Evolutionary conservation across 345 rosid genomes (phyloP), one percentile per base, ranked within the genome.

Genomic region (Boechera divaricarpa): DNA sequence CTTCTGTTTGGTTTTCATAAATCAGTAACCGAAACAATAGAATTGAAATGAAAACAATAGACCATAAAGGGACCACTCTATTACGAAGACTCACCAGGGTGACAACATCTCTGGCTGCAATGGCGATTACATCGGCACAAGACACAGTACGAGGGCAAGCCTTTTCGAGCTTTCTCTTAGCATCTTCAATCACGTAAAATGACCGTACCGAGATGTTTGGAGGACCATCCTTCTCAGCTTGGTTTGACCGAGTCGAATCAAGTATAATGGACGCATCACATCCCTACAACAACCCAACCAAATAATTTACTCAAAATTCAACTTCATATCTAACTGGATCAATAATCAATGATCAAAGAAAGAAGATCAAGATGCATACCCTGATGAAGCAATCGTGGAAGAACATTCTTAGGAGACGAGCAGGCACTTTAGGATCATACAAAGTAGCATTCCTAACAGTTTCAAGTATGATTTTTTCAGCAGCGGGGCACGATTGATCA

Each of bases 211-310:
- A 88, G 29, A 88, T 65, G 61, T 93, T 91, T 4, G 98, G 94
- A 67, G 92, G 95, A 13, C 92, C 93, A 65, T 87, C 94, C 80
- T 91, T 93, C 87, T 91, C 98, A 32, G 98, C 92, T 86, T 88
- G 82, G 77, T 85, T 89, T 79, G 73, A 69, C 4, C 72, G 85
- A 1, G 90, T 83, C 0, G 94, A 89, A 69, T 87, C 90, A 33
- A 89, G 82, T 85, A 91, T 68, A 70, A 91, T 72, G 0, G 98
- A 93, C 4, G 92, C 94, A 72, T 93, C 97, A 57, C 97, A 93
- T 64, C 96, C 98, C 98, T 93, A 28, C 66, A 76, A 36, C 36
- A 62, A 61, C 42, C 21, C 41, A 57, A 24, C 39, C 60, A 61
- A 51, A 36, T n/a, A 26, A 28, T 48, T 2, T 24, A 42, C 15